A percentile compares a stretch with the other conserved stretches of the same genome.
These are phyloP conservation scores for Haberlea rhodopensis DNA, from an alignment of 257 asterid genomes.

Conservation along the genomic window DNA sequence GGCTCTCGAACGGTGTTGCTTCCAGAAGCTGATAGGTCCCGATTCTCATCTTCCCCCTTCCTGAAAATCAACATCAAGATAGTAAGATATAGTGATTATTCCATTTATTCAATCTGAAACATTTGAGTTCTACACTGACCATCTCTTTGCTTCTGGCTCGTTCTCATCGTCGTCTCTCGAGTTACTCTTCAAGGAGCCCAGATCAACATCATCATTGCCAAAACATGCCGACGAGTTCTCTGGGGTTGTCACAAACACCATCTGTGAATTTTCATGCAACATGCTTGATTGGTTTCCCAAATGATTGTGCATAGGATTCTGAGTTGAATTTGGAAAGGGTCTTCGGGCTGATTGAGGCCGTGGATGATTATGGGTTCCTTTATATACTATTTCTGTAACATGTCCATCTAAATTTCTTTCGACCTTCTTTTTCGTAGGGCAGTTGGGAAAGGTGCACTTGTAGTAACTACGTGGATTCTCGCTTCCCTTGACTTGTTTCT, in stretches of 20 bases:
- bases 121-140: slow-evolving; percentile 30
- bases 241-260: slow-evolving; percentile 21
- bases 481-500: slow-evolving; percentile 49
- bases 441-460: slow-evolving; percentile 44
- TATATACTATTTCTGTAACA: slow-evolving; percentile 50
- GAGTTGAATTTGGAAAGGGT: slow-evolving; percentile 37
- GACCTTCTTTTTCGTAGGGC: slow-evolving; percentile 53
- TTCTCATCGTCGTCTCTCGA: slow-evolving; percentile 39
- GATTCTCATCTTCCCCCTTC: slow-evolving; percentile 43
- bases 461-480: slow-evolving; percentile 49
- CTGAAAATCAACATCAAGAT: slow-evolving; percentile 28
- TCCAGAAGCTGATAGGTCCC: slow-evolving; percentile 42
- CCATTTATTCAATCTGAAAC: neutral
- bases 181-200: slow-evolving; percentile 35
- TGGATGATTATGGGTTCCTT: slow-evolving; percentile 55
- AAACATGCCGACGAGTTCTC: slow-evolving; percentile 52
- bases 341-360: slow-evolving; percentile 49
- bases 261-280: slow-evolving; percentile 27
- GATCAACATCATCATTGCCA: slow-evolving; percentile 43
- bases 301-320: slow-evolving; percentile 24
- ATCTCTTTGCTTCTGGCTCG: slow-evolving; percentile 51
- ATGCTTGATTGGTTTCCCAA: slow-evolving; percentile 27
- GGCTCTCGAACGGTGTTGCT: slow-evolving; percentile 49
- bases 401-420: slow-evolving; percentile 54
- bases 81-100: neutral